Conservation (phyloP, 2,329 filamentous ascomycete species). For the Ceratocystis ficicola region DNA sequence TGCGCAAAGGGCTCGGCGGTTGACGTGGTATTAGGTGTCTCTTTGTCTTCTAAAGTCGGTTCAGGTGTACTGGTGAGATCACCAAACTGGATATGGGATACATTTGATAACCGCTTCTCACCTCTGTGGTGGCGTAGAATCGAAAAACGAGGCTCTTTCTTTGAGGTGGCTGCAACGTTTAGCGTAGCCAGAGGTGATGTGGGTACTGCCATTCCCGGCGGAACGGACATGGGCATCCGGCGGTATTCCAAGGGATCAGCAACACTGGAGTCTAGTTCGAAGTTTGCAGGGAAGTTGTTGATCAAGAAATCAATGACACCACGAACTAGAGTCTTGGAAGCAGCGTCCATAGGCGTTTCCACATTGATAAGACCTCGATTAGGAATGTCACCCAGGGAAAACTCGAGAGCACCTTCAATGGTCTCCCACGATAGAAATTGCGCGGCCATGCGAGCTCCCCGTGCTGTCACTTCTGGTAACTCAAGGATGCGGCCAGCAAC, state of each 20-base stretch:
- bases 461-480: conserved; percentile 42
- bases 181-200: conserved; percentile 23
- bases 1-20: conserved; percentile 27
- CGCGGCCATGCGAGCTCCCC: conserved; percentile 48
- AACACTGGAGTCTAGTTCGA: conserved; percentile 43
- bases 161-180: not conserved
- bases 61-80: conserved; percentile 39
- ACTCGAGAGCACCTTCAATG: conserved; percentile 48
- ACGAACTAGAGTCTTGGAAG: conserved; percentile 43
- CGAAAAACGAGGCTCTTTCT: conserved; percentile 15
- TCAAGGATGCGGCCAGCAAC: conserved; percentile 49
- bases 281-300: conserved; percentile 46
- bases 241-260: conserved; percentile 30
- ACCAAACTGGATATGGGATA: conserved; percentile 56
- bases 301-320: conserved; percentile 48
- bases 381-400: conserved; percentile 34
- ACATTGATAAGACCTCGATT: conserved; percentile 30
- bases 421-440: conserved; percentile 51
- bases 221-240: conserved; percentile 31
- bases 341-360: conserved; percentile 34
- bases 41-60: not conserved
- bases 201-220: conserved; percentile 18
- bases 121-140: conserved; percentile 16
- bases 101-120: conserved; percentile 30
- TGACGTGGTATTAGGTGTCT: conserved; percentile 22